Base-by-base conservation (phyloP, 2,329 filamentous ascomycete genomes). In the Fusarium scirpi region DNA sequence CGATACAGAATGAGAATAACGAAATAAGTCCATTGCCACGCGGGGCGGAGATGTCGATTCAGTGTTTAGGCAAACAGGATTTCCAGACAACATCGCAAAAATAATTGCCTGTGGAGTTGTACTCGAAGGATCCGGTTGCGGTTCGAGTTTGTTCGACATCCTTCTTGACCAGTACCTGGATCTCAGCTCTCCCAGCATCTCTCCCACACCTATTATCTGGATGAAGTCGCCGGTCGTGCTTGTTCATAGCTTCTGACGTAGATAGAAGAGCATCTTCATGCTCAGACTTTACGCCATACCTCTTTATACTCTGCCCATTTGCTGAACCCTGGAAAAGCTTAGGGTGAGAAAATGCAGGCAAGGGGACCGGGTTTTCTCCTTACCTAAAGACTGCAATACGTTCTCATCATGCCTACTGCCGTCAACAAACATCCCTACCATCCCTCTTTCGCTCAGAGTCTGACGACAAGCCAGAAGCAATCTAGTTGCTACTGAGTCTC, bases 221-320 rank as follows among this genome's bases (percentile, higher is more conserved):
- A 38, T 25, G 27, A 47, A 45, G n/a, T 24, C 22, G 44, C 25
- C 22, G 47, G 49, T 52, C 20, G 45, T 58, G 49, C 45, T 69
- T 46, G 24, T 41, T 46, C 27, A 53, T 34, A 45, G 40, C 22
- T 32, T 40, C 25, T 52, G 38, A 18, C 34, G n/a, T 43, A 24
- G 32, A 20, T 40, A 24, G 32, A 51, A 38, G 46, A 38, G n/a
- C 43, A 44, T 58, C 34, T 12, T 55, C 56, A 22, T 63, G 34
- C 32, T 76, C 58, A 78, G 56, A 81, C 72, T 72, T 82, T 78
- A 62, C 82, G 82, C 86, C 86, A 89, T 20, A 86, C 78, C 58
- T 89, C 86, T 76, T 78, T 82, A 73, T 90, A 90, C 69, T 79
- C 80, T 48, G 87, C 86, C 87, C 87, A 90, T 76, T 85, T 86